A percentile compares a stretch with the other conserved stretches of the same genome.
Conservation (phyloP, 352 stramenopile species). For the Phytophthora lateralis region DNA sequence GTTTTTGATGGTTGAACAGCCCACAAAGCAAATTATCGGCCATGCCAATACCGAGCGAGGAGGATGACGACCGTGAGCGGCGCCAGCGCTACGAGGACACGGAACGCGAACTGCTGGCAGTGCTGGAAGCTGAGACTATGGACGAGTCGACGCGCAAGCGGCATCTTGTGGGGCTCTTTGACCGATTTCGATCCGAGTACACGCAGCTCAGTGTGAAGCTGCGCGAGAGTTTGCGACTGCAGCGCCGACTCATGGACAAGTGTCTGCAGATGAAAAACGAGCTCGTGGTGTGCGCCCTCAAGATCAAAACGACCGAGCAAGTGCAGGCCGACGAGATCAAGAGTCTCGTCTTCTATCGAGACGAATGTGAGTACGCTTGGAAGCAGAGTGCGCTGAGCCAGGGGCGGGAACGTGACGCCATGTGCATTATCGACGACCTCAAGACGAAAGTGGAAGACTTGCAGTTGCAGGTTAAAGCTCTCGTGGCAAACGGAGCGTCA, state of each 20-base stretch:
- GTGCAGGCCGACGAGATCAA: conserved; percentile 76
- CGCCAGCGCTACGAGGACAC: conserved; percentile 44
- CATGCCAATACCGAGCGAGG: conserved; percentile 11
- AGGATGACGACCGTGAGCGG: conserved; percentile 37
- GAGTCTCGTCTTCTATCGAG: conserved; percentile 70
- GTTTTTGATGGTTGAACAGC: neutral
- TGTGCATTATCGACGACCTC: conserved; percentile 73
- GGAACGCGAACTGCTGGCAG: conserved; percentile 52
- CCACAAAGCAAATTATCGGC: neutral
- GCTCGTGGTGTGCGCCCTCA: conserved; percentile 58
- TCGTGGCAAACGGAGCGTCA: conserved; percentile 29
- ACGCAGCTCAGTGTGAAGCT: conserved; percentile 57
- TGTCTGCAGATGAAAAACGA: conserved; percentile 76
- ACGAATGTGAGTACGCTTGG: conserved; percentile 78
- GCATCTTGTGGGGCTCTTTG: conserved; percentile 66
- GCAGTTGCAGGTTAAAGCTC: conserved; percentile 53
- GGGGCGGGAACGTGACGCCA: conserved; percentile 62
- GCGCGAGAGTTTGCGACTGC: conserved; percentile 54
- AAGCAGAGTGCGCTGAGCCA: conserved; percentile 59
- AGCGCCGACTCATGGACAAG: conserved; percentile 69
- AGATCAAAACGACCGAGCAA: conserved; percentile 62
- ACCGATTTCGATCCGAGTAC: conserved; percentile 71
- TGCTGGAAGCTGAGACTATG: conserved; percentile 52
- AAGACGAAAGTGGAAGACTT: conserved; percentile 63
- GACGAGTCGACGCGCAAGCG: conserved; percentile 62